Base-by-base conservation (phyloP, 805 yeast species). In the Lipomyces chichibuensis region DNA sequence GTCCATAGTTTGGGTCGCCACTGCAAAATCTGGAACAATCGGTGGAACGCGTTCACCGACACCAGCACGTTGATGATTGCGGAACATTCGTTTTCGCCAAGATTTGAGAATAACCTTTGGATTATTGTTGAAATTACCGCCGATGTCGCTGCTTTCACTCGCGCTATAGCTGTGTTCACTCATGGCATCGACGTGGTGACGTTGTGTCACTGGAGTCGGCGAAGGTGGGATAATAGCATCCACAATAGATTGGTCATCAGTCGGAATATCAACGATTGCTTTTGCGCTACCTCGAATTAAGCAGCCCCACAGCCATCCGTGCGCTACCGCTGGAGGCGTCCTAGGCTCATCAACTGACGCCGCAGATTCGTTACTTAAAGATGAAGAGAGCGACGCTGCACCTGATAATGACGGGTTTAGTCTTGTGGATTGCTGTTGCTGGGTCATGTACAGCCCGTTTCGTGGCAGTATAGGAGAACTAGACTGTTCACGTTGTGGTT, bases 211-310 rank as follows among this genome's bases (percentile, higher is more conserved):
- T 5, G 55, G 55, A 11, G 55, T 52, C 2, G 73, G 73, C 3
- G 73, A 64, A 25, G 71, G 66, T 13, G 73, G 67, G 0, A 43
- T 51, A 33, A 70, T 54, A 9, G 35, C 29, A 9, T 39, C 60
- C 25, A 70, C 72, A 4, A 64, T 70, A 9, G 72, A 65, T 51
- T 69, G 71, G 17, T 69, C 71, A 46, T 69, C 71, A 3, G 62
- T 55, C 2, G 71, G 69, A 9, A 37, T 35, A 9, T 49, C 17
- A 4, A 56, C 64, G 9, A 60, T 11, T 43, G 60, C 63, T 23
- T 63, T 13, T 3, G 60, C 67, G 11, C 59, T 61, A 25, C 73
- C 72, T 9, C 73, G 67, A 25, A 70, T 61, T 14, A 70, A 43
- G n/a, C 72, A 23, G 5, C 73, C 73, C 67, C 68, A 70, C 20